Evolutionary conservation across 352 stramenopile genomes (phyloP), one percentile per base, ranked within the genome.

Genomic region (Pythium grandisporangium): DNA sequence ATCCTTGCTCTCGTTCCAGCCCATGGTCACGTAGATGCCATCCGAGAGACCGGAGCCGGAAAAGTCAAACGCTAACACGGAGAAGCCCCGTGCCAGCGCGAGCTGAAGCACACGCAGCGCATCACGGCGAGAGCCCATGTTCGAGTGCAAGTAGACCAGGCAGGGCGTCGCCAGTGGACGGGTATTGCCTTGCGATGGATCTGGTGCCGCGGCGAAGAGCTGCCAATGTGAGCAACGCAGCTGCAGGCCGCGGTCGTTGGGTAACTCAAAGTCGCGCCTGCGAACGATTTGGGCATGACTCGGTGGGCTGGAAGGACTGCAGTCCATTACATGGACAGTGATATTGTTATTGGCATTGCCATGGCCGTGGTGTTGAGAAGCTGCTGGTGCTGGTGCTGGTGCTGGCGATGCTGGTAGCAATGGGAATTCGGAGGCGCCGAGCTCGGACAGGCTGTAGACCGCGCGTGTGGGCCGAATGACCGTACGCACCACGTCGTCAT

Each of bases 11-110:
- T 92, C 81, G 54, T 88, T 88, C 74, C 74, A 92, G 30, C 81
- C 81, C 66, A 89, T 84, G 4, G 78, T 94, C 45, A 94, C 78
- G 53, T 87, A 92, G 30, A 88, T 66, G 24, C 78, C 81, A 43
- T 91, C 81, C 20, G 70, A 87, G 11, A 72, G 47, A 0, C 78
- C 81, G 5, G 78, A 92, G 40, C 81, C 81, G 19, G 67, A 85
- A 42, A 66, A 91, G 58, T 94, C 81, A 42, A 94, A 92, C 3
- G 78, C 66, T 24, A 88, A 46, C 34, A 94, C 70, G 6, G 78
- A 89, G 32, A 91, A 84, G 36, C 79, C 76, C 2, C 76, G 60
- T n/a, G 46, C 42, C 7, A 94, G 47, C 6, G 74, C 75, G 10
- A 66, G 41, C 30, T 88, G 63, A 2, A 76, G 76, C 23, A 89